These are phyloP conservation scores for Podospora didyma DNA, from an alignment of 495 filamentous ascomycete genomes.

Conservation along the genomic window DNA sequence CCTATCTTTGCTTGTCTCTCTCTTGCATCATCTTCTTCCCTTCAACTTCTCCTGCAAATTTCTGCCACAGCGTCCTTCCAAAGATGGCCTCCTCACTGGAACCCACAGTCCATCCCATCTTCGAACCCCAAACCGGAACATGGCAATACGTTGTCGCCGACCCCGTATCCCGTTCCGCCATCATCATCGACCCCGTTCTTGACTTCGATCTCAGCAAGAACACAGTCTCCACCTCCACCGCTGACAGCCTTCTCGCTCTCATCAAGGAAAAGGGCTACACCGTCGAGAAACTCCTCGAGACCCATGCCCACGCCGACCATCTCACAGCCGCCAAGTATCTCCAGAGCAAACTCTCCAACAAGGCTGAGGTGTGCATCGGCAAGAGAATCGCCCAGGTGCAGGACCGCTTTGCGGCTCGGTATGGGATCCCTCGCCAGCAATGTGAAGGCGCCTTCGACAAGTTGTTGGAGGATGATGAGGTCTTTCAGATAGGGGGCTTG, in stretches of 20 bases:
- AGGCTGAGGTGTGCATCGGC: conserved; percentile 47
- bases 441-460: conserved; percentile 46
- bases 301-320: conserved; percentile 61
- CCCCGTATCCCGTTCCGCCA: conserved; percentile 39
- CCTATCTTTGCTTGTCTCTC: no score
- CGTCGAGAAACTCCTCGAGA: conserved; percentile 51
- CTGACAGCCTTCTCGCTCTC: conserved; percentile 44
- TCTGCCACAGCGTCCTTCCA: background rate
- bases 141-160: conserved; percentile 62
- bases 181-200: conserved; percentile 58
- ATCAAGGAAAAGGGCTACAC: conserved; percentile 42
- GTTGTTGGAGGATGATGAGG: conserved; percentile 51
- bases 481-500: conserved; percentile 47
- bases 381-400: conserved; percentile 52
- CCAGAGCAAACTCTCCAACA: conserved; percentile 39
- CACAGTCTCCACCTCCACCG: conserved; percentile 42
- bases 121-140: conserved; percentile 43
- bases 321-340: conserved; percentile 56
- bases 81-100: background rate
- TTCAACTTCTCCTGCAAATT: background rate
- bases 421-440: conserved; percentile 40
- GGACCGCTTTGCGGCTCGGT: conserved; percentile 42
- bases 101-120: conserved; percentile 24
- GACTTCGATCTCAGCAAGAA: conserved; percentile 50
- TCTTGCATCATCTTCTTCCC: no score